These are phyloP conservation scores for Neospermospora avenae DNA, from an alignment of 2,329 filamentous ascomycete species.

Conservation along the genomic window DNA sequence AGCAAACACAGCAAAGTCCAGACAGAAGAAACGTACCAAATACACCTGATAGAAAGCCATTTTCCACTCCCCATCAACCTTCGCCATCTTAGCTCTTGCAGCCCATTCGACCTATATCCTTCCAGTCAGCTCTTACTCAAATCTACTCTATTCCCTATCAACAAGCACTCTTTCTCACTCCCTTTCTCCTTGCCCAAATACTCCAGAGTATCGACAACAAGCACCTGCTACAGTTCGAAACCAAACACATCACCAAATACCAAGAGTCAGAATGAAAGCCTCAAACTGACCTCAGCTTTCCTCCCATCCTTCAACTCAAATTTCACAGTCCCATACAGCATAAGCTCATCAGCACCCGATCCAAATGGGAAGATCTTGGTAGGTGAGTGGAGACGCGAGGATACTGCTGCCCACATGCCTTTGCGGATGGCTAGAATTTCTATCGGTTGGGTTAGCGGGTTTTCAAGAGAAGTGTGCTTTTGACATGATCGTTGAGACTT, in stretches of 20 bases:
- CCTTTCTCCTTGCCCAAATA: not conserved
- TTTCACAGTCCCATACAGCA: conserved; percentile 51
- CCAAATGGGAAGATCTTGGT: conserved; percentile 50
- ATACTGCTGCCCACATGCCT: conserved; percentile 51
- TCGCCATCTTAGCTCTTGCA: conserved; percentile 27
- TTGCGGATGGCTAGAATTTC: conserved; percentile 50
- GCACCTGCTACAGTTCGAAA: not conserved
- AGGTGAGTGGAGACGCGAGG: conserved; percentile 43
- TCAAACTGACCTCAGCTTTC: conserved; percentile 23
- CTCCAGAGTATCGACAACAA: too few relatives aligned
- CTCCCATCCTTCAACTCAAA: conserved; percentile 50
- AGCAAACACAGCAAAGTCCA: too few relatives aligned
- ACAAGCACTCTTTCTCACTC: too few relatives aligned
- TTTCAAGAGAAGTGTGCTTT: too few relatives aligned
- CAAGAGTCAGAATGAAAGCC: not conserved
- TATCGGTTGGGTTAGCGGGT: conserved; percentile 22
- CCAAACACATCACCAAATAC: not conserved
- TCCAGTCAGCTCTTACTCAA: not conserved
- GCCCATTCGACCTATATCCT: conserved; percentile 30
- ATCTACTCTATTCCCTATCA: too few relatives aligned
- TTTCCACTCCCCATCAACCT: conserved; percentile 29
- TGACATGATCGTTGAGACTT: too few relatives aligned
- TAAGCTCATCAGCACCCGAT: conserved; percentile 44
- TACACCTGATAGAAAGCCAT: conserved; percentile 33
- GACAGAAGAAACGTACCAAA: conserved; percentile 23